Evolutionary conservation across 108 stramenopile genomes (phyloP).

Genomic region (Nitzschia sp.): DNA sequence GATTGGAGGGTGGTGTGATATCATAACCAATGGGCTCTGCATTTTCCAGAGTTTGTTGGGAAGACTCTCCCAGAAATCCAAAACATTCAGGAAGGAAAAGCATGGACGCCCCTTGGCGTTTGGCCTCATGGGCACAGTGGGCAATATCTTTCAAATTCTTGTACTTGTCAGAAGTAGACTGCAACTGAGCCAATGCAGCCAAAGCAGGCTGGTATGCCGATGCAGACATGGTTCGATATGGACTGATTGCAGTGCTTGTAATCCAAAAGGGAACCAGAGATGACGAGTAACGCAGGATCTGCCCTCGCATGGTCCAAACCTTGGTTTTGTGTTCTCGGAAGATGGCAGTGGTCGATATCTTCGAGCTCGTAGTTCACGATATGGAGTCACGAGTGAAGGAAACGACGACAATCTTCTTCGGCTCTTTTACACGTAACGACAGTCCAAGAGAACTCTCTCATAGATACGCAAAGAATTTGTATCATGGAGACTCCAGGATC

Average conservation of each 20-base stretch:
- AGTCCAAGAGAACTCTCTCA: no score
- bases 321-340: no score
- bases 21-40: conserved; percentile 51
- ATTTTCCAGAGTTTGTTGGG: conserved; percentile 59
- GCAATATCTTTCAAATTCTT: conserved; percentile 68
- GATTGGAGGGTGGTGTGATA: neutral
- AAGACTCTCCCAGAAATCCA: conserved; percentile 76
- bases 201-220: conserved; percentile 8
- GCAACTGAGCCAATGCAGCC: conserved; percentile 73
- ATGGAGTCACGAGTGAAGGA: no score
- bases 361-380: no score
- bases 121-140: conserved; percentile 65
- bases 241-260: neutral
- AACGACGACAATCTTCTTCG: no score
- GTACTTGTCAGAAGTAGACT: conserved; percentile 71
- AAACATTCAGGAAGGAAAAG: conserved; percentile 85
- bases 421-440: no score
- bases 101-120: conserved; percentile 56
- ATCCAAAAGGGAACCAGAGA: neutral
- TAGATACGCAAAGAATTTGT: no score
- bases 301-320: no score
- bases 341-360: no score
- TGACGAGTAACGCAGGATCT: no score
- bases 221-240: conserved; percentile 11
- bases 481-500: no score